Evolutionary conservation across 805 yeast genomes (phyloP).

Genomic region (Cyberlindnera nakhonratchasimensis): DNA sequence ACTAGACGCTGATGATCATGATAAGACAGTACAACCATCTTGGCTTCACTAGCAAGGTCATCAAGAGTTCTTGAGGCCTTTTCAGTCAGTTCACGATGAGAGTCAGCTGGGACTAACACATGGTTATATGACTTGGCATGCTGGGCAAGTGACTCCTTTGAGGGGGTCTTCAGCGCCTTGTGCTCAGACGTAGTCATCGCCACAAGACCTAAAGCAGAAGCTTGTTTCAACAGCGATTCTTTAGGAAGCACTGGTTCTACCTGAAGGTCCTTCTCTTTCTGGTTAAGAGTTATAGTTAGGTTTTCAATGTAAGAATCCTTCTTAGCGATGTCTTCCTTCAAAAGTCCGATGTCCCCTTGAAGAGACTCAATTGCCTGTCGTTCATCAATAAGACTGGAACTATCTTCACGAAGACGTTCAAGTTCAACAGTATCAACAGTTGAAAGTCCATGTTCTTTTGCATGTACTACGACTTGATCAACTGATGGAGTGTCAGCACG

Average conservation of each 20-base stretch:
- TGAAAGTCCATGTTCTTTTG: slow-evolving; percentile 21
- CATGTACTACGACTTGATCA: slow-evolving; percentile 20
- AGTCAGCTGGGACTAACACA: slow-evolving; percentile 18
- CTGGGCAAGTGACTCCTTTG: slow-evolving; percentile 6
- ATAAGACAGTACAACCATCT: slow-evolving; percentile 12
- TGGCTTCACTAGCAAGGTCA: slow-evolving; percentile 23
- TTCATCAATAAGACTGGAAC: slow-evolving; percentile 6
- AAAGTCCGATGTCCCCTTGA: not conserved
- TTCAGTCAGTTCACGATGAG: slow-evolving; percentile 8
- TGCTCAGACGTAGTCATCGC: slow-evolving; percentile 12
- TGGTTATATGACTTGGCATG: slow-evolving; percentile 12
- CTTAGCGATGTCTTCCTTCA: slow-evolving; percentile 13
- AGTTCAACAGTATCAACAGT: slow-evolving; percentile 13
- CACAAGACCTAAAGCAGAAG: slow-evolving; percentile 15
- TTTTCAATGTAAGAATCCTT: slow-evolving; percentile 17
- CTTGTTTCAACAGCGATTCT: slow-evolving; percentile 15
- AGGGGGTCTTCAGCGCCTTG: slow-evolving; percentile 11
- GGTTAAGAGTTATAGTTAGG: slow-evolving; percentile 9
- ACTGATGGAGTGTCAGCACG: slow-evolving; percentile 25
- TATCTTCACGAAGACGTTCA: slow-evolving; percentile 1
- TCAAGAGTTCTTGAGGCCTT: slow-evolving; percentile 21
- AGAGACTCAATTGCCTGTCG: slow-evolving; percentile 5
- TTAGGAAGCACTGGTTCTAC: slow-evolving; percentile 15
- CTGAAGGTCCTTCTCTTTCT: slow-evolving; percentile 15
- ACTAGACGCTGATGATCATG: slow-evolving; percentile 17